Conservation (phyloP, 1,284 basidiomycete genomes). For the Volvariella volvacea region DNA sequence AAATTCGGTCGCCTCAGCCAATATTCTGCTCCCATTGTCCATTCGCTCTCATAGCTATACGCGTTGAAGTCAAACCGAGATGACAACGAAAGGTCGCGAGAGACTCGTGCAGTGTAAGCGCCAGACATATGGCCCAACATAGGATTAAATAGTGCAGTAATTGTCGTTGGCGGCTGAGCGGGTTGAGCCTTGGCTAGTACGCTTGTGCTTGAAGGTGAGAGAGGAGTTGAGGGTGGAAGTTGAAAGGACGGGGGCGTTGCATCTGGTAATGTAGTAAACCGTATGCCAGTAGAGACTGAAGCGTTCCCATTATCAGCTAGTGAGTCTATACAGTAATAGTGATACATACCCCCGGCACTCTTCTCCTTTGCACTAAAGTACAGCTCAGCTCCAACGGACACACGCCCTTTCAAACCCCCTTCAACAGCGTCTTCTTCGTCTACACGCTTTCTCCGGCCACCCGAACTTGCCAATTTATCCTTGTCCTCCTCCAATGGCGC, state of each 20-base stretch:
- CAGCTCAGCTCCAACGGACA: constrained; percentile 90
- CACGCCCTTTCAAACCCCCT: constrained; percentile 82
- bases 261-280: constrained; percentile 87
- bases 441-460: constrained; percentile 50
- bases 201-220: constrained; percentile 5
- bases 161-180: constrained; percentile 83
- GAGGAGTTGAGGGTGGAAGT: constrained; percentile 24
- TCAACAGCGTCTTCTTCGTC: constrained; percentile 90
- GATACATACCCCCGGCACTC: constrained; percentile 78
- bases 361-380: constrained; percentile 92
- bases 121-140: constrained; percentile 93
- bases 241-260: constrained; percentile 60
- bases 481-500: constrained; percentile 27
- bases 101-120: constrained; percentile 87
- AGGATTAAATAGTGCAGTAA: constrained; percentile 93
- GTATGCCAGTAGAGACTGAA: constrained; percentile 85
- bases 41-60: constrained; percentile 94
- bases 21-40: constrained; percentile 93
- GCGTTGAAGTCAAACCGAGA: constrained; percentile 96
- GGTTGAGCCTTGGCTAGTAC: constrained; percentile 23
- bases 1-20: constrained; percentile 61
- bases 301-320: constrained; percentile 1
- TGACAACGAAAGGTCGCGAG: constrained; percentile 81
- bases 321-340: not conserved
- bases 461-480: constrained; percentile 12